Percentiles rank a stretch among this genome's conserved stretches.
Evolutionary conservation across 305 asterid genomes (phyloP).

Genomic region (Petunia hybrid): DNA sequence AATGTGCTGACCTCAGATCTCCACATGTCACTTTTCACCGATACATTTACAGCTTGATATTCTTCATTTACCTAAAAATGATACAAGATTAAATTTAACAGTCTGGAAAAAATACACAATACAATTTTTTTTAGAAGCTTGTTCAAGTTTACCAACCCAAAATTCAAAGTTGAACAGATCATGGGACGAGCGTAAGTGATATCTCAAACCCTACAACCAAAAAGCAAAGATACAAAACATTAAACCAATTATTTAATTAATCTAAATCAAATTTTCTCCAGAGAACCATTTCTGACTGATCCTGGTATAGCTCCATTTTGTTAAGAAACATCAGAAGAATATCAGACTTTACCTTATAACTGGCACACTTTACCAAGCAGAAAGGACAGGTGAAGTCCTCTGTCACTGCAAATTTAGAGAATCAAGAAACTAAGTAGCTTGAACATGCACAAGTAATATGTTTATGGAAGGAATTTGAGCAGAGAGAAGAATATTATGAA

Average conservation of each 20-base stretch:
- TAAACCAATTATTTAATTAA: not conserved
- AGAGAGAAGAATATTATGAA: not conserved
- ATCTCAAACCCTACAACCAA: slow-evolving; percentile 87
- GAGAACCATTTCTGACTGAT: not conserved
- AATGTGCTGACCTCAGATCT: slow-evolving; percentile 77
- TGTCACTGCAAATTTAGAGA: slow-evolving; percentile 71
- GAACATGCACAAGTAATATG: slow-evolving; percentile 32
- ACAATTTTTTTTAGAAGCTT: slow-evolving; percentile 30
- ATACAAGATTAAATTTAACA: slow-evolving; percentile 31
- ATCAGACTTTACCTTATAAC: slow-evolving; percentile 78
- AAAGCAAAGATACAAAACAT: slow-evolving; percentile 30
- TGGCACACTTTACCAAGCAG: slow-evolving; percentile 96
- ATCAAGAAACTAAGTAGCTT: slow-evolving; percentile 45
- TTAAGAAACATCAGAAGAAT: slow-evolving; percentile 38
- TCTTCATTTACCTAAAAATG: slow-evolving; percentile 84
- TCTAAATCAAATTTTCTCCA: not conserved
- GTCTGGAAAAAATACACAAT: slow-evolving; percentile 28
- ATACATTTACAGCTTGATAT: slow-evolving; percentile 95
- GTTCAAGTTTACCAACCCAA: slow-evolving; percentile 81
- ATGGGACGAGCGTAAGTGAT: slow-evolving; percentile 78
- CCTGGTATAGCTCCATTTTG: not conserved
- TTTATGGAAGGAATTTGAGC: not conserved
- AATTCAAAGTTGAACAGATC: slow-evolving; percentile 97
- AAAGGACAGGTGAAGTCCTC: slow-evolving; percentile 99
- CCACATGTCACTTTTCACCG: slow-evolving; percentile 85